Evolutionary conservation across 1,139 yeast genomes (phyloP), one percentile per base, ranked within the genome.

Genomic region (Suhomyces taliae): DNA sequence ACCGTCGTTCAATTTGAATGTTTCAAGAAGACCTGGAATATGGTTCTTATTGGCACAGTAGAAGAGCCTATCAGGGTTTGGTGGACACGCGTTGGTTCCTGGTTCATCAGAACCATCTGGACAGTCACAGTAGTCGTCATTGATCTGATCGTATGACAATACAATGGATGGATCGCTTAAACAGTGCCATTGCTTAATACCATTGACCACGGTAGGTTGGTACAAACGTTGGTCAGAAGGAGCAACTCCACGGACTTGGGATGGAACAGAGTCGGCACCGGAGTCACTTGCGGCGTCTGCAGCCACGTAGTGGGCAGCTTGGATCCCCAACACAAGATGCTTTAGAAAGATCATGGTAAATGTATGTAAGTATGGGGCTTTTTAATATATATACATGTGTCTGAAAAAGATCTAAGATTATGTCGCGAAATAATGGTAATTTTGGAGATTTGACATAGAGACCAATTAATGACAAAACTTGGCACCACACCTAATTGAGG

Each of bases 41-140:
- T 83, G 88, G 2, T 96, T 97, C 42, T 75, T 71, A 59, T 95
- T 95, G 26, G 69, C 79, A 67, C 99, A 93, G 65, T 82, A 90
- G 59, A 90, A 93, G 42, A 54, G 53, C 11, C 76, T 75, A 11
- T 74, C 72, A 1, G 69, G 52, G 7, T 56, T 55, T 44, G 51
- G 60, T 1, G 67, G 70, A 64, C 98, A 93, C 0, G 97, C 97
- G 44, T 87, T 75, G 1, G 98, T 93, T 0, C 97, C 97, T 0
- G 98, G 97, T 64, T 93, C 99, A 65, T 93, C 99, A 3, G 95
- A 85, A 0, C 99, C 99, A 66, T 93, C 99, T 0, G 98, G 97
- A 69, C 99, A 93, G 62, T 93, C 99, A 65, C 98, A 91, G 59
- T 79, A 85, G 58, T 90, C 86, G 62, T 93, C 98, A 61, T 93